Base-by-base conservation (phyloP, 2,329 filamentous ascomycete genomes). In the Ophiostoma ips region DNA sequence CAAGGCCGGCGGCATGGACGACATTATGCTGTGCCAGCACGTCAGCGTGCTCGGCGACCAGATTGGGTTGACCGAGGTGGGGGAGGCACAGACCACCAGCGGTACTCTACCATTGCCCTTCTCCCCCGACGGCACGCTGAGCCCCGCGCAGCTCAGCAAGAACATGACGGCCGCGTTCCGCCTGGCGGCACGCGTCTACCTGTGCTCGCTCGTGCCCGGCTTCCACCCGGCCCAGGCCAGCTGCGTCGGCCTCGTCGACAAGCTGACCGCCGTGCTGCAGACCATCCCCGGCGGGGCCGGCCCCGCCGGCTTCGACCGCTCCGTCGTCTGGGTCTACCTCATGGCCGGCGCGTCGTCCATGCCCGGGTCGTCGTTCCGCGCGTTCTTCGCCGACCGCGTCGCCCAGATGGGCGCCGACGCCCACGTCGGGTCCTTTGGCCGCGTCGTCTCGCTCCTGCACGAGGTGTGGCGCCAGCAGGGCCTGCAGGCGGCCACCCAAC, bases 131-230 rank as follows among this genome's bases (percentile, higher is more conserved):
- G 87, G 87, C 52, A 79, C 81, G 44, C 77, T 95, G 57, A 82
- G 82, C 50, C 84, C 89, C 3, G 85, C 84, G 61, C 84, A 94
- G 66, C 76, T 96, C 56, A 83, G 82, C 62, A 81, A 78, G 65
- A 95, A 94, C 71, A 87, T 96, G 66, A 94, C 88, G 0, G 77
- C 83, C 37, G 81, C 94, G 40, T 98, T 94, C 78, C 86, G 90
- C 59, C 72, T 94, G 49, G 90, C 90, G 2, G 89, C 90, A 3
- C 84, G 90, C 61, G 88, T 98, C 68, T 95, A 95, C 68, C 81
- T 96, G n/a, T 95, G 88, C 79, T 89, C 86, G 62, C 74, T 98
- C 34, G 86, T 96, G 0, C 90, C 90, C 0, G 88, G 88, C 51
- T 92, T 90, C 68, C 81, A 83, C 59, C 84, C 84, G 45, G 75